Base-by-base conservation (phyloP, 2,329 filamentous ascomycete species). In the Ophiostoma piceae region DNA sequence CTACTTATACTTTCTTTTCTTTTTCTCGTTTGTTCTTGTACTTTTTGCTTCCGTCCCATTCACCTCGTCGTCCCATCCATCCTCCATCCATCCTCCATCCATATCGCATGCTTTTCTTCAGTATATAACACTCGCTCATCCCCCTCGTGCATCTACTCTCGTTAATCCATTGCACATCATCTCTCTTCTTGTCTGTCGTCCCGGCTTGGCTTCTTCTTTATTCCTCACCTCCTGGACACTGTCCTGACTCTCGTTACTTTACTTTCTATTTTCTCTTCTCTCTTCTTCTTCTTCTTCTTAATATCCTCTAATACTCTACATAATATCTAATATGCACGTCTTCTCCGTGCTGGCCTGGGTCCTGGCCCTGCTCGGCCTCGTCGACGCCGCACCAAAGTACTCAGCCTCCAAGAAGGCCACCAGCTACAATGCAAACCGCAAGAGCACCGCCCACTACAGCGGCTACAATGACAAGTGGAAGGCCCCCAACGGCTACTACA, bases 281-380 rank as follows among this genome's bases (percentile, higher is more conserved):
- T 32, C 14, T 32, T 32, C 11, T 16, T 16, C 60, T 37, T 3
- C 11, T 64, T 35, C 57, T 14, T 32, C 57, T 29, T 4, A 32
- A 12, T 32, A 14, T 14, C 26, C n/a, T 26, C 26, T 41, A 41
- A 41, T 41, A 41, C 9, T 41, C 64, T 14, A 43, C 6, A 14
- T 65, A 8, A 39, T 16, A 22, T 39, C 8, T 43, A 16, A n/a
- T 67, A 66, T 65, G 43, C 67, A 47, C 3, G 60, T 70, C 32
- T 47, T 68, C 22, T 67, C 68, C 19, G 47, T 68, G n/a, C 51
- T 72, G 68, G 71, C 70, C 51, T 9, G 70, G 3, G 68, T 72
- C 68, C 67, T 69, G 65, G 66, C 64, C 26, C 66, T 73, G 19
- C 62, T 72, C 14, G 68, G 70, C 43, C 14, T 70, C 3, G 69